phyloP scores from a whole-genome alignment of 2,329 filamentous ascomycete species.

The Stenocarpella maydis region DNA sequence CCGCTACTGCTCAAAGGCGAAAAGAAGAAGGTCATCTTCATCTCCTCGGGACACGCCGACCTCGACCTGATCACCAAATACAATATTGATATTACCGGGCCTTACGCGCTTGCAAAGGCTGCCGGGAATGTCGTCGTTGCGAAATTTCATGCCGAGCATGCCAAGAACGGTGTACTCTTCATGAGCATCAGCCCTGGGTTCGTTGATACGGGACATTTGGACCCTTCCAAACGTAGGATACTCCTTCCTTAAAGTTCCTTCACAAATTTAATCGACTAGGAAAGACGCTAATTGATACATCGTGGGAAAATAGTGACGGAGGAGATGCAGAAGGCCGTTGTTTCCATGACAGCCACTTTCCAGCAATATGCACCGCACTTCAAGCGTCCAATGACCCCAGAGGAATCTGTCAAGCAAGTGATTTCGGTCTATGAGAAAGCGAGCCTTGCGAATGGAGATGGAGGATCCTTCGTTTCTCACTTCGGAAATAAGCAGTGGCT shows the following conservation, averaged over 20 bases:
- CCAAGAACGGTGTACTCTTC: constrained; percentile 60
- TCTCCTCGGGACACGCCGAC: constrained; percentile 59
- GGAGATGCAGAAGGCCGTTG: constrained; percentile 40
- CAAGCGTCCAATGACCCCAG: constrained; percentile 45
- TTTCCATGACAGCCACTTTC: constrained; percentile 43
- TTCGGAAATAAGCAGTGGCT: constrained; percentile 62
- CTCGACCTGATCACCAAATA: constrained; percentile 49
- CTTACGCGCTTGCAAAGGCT: constrained; percentile 60
- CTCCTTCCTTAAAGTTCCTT: no score
- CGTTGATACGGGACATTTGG: constrained; percentile 52
- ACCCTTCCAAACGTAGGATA: constrained; percentile 38
- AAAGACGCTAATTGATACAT: not conserved
- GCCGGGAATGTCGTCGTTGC: constrained; percentile 60
- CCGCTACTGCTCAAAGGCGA: constrained; percentile 60
- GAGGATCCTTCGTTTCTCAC: constrained; percentile 63
- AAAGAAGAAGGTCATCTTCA: constrained; percentile 62
- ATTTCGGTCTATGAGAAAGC: constrained; percentile 46
- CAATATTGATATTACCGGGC: constrained; percentile 37
- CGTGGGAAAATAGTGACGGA: constrained; percentile 37
- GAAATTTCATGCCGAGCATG: constrained; percentile 61
- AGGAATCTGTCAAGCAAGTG: constrained; percentile 46
- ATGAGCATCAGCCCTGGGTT: constrained; percentile 60
- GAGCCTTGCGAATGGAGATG: constrained; percentile 55
- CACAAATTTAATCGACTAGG: not conserved
- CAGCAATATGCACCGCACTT: constrained; percentile 51